These are phyloP conservation scores for Pharus latifolius DNA, from an alignment of 176 grass and related monocot species.

Conservation along the genomic window DNA sequence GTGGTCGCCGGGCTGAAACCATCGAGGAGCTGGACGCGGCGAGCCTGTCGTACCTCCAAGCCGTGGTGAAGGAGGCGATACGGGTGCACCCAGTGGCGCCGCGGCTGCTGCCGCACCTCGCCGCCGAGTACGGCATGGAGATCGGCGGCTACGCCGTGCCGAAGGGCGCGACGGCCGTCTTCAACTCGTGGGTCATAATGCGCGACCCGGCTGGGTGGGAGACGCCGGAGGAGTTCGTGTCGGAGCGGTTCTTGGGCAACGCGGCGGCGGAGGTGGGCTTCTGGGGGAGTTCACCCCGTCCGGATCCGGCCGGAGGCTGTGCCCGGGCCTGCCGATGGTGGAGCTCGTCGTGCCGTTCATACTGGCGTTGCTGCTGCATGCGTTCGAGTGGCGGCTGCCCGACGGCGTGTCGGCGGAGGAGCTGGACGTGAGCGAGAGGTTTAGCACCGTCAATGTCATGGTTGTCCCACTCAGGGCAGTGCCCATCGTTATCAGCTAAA, in stretches of 20 bases:
- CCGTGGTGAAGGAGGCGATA: constrained; percentile 57
- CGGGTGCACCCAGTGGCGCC: constrained; percentile 41
- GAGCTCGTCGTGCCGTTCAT: background rate
- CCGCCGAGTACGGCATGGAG: background rate
- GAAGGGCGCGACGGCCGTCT: background rate
- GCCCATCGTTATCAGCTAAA: background rate
- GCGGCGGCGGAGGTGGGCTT: background rate
- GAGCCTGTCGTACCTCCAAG: constrained; percentile 46
- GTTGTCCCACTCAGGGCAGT: background rate
- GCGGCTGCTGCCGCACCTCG: constrained; percentile 8
- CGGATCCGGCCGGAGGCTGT: constrained; percentile 10
- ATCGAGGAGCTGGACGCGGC: constrained; percentile 6
- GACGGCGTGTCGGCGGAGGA: constrained; percentile 5
- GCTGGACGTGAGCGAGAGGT: constrained; percentile 6
- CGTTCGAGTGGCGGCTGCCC: constrained; percentile 27
- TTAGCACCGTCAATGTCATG: background rate
- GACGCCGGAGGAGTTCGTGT: constrained; percentile 1
- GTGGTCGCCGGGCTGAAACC: constrained; percentile 35
- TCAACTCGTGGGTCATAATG: constrained; percentile 24
- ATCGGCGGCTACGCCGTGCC: constrained; percentile 12
- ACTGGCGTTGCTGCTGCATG: constrained; percentile 5
- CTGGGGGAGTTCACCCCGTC: constrained; percentile 21
- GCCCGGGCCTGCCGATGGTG: constrained; percentile 23
- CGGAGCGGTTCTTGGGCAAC: constrained; percentile 30
- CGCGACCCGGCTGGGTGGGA: constrained; percentile 18